Percentiles rank a stretch among this genome's conserved stretches.
Evolutionary conservation across 768 basidiomycete species (phyloP).

Genomic region (Termitomyces sp.): DNA sequence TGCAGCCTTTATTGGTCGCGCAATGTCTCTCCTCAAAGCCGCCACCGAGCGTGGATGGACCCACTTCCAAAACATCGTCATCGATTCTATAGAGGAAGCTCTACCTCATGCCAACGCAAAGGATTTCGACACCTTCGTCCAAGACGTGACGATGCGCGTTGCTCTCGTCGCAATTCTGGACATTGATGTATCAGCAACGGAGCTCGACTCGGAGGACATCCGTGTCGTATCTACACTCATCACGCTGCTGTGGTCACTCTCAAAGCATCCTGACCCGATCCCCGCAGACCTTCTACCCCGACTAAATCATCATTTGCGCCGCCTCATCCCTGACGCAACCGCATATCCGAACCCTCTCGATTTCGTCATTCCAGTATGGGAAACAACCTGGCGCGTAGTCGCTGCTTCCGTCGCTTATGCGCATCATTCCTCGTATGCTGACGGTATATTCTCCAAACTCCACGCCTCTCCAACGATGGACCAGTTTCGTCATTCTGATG

Average conservation of each 20-base stretch:
- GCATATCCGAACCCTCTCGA: conserved; percentile 40
- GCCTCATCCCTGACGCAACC: conserved; percentile 34
- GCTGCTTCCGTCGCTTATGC: conserved; percentile 39
- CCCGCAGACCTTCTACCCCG: conserved; percentile 26
- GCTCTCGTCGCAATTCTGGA: conserved; percentile 40
- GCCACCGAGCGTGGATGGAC: conserved; percentile 29
- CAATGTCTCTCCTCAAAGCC: conserved; percentile 24
- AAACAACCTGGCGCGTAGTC: conserved; percentile 59
- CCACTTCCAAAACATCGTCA: conserved; percentile 25
- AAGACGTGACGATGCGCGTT: conserved; percentile 37
- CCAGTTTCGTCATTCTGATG: conserved; percentile 22
- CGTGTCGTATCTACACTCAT: conserved; percentile 34
- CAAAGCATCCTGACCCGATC: conserved; percentile 31
- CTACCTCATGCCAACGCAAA: conserved; percentile 8
- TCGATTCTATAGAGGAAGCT: conserved; percentile 25
- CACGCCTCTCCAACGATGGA: conserved; percentile 23
- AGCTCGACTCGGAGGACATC: conserved; percentile 31
- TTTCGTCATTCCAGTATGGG: conserved; percentile 55
- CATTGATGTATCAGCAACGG: conserved; percentile 23
- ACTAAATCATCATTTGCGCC: conserved; percentile 33
- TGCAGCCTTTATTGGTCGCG: conserved; percentile 25
- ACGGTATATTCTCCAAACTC: conserved; percentile 31
- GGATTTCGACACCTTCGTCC: conserved; percentile 38
- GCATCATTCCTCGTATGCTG: conserved; percentile 18
- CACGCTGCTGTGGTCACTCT: conserved; percentile 43